These are phyloP conservation scores for Trichosphaerium sp. DNA, from an alignment of 78 protist species.

Conservation along the genomic window DNA sequence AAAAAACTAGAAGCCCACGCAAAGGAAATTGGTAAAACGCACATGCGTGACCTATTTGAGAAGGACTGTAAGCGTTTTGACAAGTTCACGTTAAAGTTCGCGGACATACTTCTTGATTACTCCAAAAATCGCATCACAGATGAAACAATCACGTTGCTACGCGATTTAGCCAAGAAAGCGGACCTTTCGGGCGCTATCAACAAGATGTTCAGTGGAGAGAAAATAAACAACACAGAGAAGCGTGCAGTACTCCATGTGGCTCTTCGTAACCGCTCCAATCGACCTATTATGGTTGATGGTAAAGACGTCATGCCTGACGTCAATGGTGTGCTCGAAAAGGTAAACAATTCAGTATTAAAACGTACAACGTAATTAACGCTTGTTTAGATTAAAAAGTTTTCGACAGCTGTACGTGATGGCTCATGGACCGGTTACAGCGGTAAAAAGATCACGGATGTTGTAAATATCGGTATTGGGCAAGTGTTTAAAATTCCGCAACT, in stretches of 20 bases:
- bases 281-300: conserved; percentile 77
- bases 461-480: conserved; percentile 66
- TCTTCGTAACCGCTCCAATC: conserved; percentile 62
- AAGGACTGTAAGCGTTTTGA: conserved; percentile 23
- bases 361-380: background rate
- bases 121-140: conserved; percentile 60
- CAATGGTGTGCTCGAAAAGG: background rate
- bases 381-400: conserved; percentile 37
- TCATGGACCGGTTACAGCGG: conserved; percentile 80
- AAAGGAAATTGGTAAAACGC: background rate
- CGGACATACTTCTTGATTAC: conserved; percentile 65
- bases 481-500: background rate
- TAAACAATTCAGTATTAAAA: background rate
- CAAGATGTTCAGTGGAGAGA: conserved; percentile 77
- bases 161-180: conserved; percentile 22
- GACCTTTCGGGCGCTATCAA: background rate
- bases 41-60: conserved; percentile 13
- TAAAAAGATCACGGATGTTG: conserved; percentile 77
- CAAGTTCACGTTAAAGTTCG: conserved; percentile 7
- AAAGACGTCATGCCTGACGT: conserved; percentile 81
- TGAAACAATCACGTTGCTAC: conserved; percentile 48
- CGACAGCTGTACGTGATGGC: conserved; percentile 65
- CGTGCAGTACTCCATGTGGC: conserved; percentile 92
- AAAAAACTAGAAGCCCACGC: background rate
- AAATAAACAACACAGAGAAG: conserved; percentile 85